Base-by-base conservation (phyloP, 148 eudicot genomes). In the Vaccinium darrowii region DNA sequence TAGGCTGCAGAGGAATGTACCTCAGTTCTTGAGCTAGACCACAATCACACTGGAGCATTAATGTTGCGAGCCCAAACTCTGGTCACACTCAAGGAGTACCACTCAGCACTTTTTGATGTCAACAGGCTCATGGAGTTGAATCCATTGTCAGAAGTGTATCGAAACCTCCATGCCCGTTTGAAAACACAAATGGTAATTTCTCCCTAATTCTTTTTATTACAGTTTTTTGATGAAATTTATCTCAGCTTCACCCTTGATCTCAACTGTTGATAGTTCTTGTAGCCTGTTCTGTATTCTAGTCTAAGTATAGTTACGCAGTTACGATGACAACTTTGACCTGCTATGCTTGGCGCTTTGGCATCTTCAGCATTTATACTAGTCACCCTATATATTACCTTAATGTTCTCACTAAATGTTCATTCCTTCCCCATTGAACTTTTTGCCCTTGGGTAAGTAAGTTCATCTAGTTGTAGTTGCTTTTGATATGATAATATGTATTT, bases 11-110 rank as follows among this genome's bases (percentile, higher is more conserved):
- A 91, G 72, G 99, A 96, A 86, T 94, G 99, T 87, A 92, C 98
- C 2, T 93, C 92, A 78, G 99, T 96, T 85, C 97, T 96, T 82
- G 97, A 94, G 93, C 94, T 96, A 75, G 98, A 96, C 89, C 82
- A 89, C 75, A 90, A 92, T 27, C 99, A 96, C 91, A 93, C 97
- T 27, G 98, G 98, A 85, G 99, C 99, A 54, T 83, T 94, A 75
- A 94, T 96, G 99, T 85, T 96, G 91, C 97, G 98, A 39, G 98
- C 99, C 84, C 99, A 96, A 87, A 96, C 97, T 83, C 88, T 96
- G 76, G 97, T 96, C 85, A 94, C 98, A 54, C 92, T 96, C 43
- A 93, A 94, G 88, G 94, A 96, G 90, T 96, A 94, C 85, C 93
- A 93, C 19, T 93, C 91, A 2, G 99, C 99, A 78, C 91, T 96